phyloP scores from a whole-genome alignment of 2,329 filamentous ascomycete species.

The Diplocarpon mali region DNA sequence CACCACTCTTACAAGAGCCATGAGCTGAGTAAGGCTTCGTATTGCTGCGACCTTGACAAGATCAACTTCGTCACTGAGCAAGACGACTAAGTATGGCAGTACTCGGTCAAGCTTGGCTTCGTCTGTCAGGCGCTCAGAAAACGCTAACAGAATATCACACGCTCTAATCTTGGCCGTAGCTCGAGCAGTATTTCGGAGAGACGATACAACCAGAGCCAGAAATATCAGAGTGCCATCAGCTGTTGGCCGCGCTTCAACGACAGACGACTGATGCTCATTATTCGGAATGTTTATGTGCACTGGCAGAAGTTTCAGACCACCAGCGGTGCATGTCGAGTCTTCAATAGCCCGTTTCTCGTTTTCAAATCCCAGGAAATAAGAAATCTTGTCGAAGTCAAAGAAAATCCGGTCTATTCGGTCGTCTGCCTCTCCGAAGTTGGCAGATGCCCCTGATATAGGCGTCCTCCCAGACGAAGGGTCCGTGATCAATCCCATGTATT shows the following conservation, averaged over 20 bases:
- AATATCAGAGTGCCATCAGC: constrained; percentile 94
- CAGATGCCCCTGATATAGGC: constrained; percentile 53
- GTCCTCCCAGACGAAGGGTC: constrained; percentile 74
- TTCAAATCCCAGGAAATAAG: constrained; percentile 77
- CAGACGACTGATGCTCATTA: constrained; percentile 59
- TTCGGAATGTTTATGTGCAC: constrained; percentile 80
- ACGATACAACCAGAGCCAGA: constrained; percentile 77
- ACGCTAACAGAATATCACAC: constrained; percentile 84
- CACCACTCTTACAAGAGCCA: constrained; percentile 79
- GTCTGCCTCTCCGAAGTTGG: constrained; percentile 77
- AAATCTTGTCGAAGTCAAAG: constrained; percentile 94
- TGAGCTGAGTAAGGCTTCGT: constrained; percentile 75
- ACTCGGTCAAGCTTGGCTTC: constrained; percentile 93
- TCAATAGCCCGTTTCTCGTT: constrained; percentile 29
- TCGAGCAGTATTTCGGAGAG: constrained; percentile 78
- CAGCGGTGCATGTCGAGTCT: constrained; percentile 33
- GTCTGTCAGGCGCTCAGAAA: constrained; percentile 82
- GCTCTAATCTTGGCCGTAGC: constrained; percentile 79
- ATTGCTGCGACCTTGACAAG: constrained; percentile 78
- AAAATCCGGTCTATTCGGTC: constrained; percentile 90
- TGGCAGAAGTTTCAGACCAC: constrained; percentile 58
- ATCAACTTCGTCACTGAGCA: constrained; percentile 74
- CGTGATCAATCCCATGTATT: constrained; percentile 94
- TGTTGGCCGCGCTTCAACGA: constrained; percentile 46
- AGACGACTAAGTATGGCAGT: constrained; percentile 74